Conservation (phyloP, 306 rosid species). For the Lupinus albus region DNA sequence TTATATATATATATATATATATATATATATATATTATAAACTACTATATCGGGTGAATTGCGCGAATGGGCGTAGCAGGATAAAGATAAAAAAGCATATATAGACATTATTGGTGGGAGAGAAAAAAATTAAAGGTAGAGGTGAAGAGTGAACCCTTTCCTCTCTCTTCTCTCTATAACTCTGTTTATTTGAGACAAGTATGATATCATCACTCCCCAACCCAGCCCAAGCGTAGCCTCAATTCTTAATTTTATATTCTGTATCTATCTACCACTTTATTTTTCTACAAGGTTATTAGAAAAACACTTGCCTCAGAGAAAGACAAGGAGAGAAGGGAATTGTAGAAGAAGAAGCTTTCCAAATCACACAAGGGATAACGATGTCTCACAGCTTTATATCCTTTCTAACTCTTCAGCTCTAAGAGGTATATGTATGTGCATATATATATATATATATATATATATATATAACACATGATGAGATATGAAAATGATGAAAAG, state of each 20-base stretch:
- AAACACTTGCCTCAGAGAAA: constrained; percentile 15
- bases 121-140: constrained; percentile 46
- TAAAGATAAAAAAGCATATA: constrained; percentile 41
- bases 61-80: not conserved
- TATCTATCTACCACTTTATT: constrained; percentile 47
- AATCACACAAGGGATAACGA: constrained; percentile 74
- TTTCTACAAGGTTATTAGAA: constrained; percentile 65
- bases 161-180: constrained; percentile 41
- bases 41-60: not conserved
- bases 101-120: constrained; percentile 56
- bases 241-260: constrained; percentile 43
- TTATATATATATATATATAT: no score
- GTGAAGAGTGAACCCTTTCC: constrained; percentile 44
- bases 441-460: no score
- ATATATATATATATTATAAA: no score
- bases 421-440: constrained; percentile 49
- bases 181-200: constrained; percentile 58
- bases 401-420: constrained; percentile 67
- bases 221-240: constrained; percentile 29
- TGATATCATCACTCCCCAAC: constrained; percentile 46
- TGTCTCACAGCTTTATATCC: constrained; percentile 73
- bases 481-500: constrained; percentile 52
- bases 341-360: constrained; percentile 67
- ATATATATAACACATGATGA: not conserved
- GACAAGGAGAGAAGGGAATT: constrained; percentile 50